phyloP scores from a whole-genome alignment of 768 basidiomycete species.

The Trametes meyenii region DNA sequence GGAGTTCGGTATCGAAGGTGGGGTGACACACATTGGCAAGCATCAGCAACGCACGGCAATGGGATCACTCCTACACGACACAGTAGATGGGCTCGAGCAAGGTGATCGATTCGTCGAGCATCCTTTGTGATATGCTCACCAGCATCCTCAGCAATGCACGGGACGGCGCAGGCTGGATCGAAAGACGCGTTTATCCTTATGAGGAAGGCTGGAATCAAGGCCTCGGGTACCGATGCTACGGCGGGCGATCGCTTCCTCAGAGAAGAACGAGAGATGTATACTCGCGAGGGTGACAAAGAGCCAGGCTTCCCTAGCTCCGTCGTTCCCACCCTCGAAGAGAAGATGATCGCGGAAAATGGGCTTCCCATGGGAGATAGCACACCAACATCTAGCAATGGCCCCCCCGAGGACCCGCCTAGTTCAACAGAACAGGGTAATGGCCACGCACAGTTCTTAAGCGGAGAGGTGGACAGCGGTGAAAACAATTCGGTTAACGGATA shows the following conservation, averaged over 20 bases:
- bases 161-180: slow-evolving; percentile 41
- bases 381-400: slow-evolving; percentile 34
- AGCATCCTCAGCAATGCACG: slow-evolving; percentile 42
- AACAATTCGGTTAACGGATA: slow-evolving; percentile 15
- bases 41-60: slow-evolving; percentile 25
- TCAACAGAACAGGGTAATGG: neutral
- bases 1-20: slow-evolving; percentile 45
- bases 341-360: slow-evolving; percentile 50
- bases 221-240: slow-evolving; percentile 41
- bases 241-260: slow-evolving; percentile 47
- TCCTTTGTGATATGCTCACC: slow-evolving; percentile 3
- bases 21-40: slow-evolving; percentile 36
- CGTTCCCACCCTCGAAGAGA: slow-evolving; percentile 74
- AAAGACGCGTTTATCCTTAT: slow-evolving; percentile 40
- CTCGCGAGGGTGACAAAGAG: slow-evolving; percentile 51
- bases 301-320: slow-evolving; percentile 63
- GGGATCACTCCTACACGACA: slow-evolving; percentile 38
- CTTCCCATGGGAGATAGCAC: slow-evolving; percentile 33
- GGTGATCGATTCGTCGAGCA: slow-evolving; percentile 39
- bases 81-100: slow-evolving; percentile 47
- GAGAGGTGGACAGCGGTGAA: neutral
- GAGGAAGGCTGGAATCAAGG: slow-evolving; percentile 48
- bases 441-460: neutral
- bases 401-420: slow-evolving; percentile 26
- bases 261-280: slow-evolving; percentile 55